A percentile compares a stretch with the other conserved stretches of the same genome.
Evolutionary conservation across 23 red algal species (phyloP).

Genomic region (Agarophyton chilense): DNA sequence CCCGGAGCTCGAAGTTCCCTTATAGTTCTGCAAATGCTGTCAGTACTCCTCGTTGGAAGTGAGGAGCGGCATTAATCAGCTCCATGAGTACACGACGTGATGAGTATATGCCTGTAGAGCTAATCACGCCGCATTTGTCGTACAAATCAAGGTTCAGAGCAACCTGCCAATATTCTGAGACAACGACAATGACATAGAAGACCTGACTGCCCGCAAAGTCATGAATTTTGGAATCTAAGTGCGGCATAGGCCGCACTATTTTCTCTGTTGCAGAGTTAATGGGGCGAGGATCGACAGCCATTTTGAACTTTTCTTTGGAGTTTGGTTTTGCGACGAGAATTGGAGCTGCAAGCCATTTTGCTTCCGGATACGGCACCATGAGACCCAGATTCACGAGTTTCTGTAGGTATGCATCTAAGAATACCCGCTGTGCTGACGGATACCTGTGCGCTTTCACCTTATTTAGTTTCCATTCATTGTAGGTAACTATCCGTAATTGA

Average conservation of each 20-base stretch:
- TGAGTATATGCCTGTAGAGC: too few species aligned
- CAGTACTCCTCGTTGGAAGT: constrained; percentile 46
- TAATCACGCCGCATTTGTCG: too few species aligned
- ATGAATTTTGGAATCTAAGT: constrained; percentile 13
- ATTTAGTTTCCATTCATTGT: neutral
- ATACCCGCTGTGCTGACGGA: constrained; percentile 7
- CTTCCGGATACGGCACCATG: constrained; percentile 7
- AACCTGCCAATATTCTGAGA: constrained; percentile 25
- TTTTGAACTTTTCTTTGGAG: constrained; percentile 23
- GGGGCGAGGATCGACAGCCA: constrained; percentile 16
- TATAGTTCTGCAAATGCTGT: constrained; percentile 15
- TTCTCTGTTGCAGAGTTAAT: constrained; percentile 31
- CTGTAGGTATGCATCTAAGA: constrained; percentile 11
- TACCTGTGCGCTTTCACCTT: constrained; percentile 40
- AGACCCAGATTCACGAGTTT: constrained; percentile 30
- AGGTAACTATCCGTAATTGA: neutral
- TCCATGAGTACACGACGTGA: too few species aligned
- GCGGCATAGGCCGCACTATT: constrained; percentile 33
- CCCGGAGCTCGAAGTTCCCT: constrained; percentile 4
- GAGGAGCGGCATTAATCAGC: neutral
- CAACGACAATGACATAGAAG: constrained; percentile 25
- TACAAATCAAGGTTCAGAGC: neutral
- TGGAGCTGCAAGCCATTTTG: constrained; percentile 43
- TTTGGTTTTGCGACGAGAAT: constrained; percentile 18
- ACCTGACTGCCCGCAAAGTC: constrained; percentile 24